Conservation (phyloP, 1,284 basidiomycete genomes). For the Naganishia sp. region DNA sequence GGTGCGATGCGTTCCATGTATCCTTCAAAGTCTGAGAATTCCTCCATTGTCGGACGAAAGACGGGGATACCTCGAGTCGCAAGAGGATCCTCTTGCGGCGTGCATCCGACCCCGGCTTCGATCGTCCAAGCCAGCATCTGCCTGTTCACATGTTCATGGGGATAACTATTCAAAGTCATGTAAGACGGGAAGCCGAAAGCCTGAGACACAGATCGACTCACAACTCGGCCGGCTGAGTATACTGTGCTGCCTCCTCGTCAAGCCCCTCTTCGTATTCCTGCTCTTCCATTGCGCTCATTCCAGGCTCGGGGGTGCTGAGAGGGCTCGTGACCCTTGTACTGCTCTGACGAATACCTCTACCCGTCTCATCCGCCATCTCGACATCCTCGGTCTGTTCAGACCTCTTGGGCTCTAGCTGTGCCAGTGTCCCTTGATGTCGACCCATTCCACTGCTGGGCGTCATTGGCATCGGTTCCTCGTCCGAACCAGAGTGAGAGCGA, state of each 20-base stretch:
- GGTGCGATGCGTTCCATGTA: slow-evolving; percentile 81
- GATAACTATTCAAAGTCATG: slow-evolving; percentile 25
- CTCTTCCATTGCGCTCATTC: neutral
- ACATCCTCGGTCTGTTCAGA: neutral
- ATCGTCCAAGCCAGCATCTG: slow-evolving; percentile 8
- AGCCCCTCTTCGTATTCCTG: slow-evolving; percentile 3
- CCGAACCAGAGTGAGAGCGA: slow-evolving; percentile 8
- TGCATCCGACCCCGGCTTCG: slow-evolving; percentile 19
- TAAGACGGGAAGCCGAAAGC: neutral
- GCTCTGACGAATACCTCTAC: neutral
- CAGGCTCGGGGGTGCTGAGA: neutral
- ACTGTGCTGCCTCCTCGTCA: slow-evolving; percentile 22
- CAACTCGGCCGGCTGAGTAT: slow-evolving; percentile 34
- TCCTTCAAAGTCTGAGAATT: slow-evolving; percentile 81
- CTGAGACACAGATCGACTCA: neutral
- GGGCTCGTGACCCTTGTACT: neutral
- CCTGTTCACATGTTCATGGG: slow-evolving; percentile 30
- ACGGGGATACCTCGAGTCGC: slow-evolving; percentile 87
- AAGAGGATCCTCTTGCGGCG: slow-evolving; percentile 76
- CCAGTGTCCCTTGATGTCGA: neutral
- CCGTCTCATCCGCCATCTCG: slow-evolving; percentile 9
- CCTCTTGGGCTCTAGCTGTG: neutral
- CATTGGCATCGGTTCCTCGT: slow-evolving; percentile 12
- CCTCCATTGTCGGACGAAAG: slow-evolving; percentile 85
- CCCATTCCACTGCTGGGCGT: slow-evolving; percentile 25